Evolutionary conservation across 805 yeast species (phyloP).

Genomic region (Yamadazyma philogaea): DNA sequence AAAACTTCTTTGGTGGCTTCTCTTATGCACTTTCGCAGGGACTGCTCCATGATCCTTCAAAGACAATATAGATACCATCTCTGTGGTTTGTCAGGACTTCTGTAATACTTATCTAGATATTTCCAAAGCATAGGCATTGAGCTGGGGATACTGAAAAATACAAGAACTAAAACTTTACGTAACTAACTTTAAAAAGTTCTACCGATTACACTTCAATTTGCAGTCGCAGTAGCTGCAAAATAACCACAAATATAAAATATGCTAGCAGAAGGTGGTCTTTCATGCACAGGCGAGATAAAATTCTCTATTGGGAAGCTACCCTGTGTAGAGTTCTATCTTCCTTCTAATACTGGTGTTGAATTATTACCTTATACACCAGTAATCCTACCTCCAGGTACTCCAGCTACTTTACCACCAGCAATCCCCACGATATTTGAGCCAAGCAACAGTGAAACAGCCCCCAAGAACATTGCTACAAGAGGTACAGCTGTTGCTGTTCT

Average conservation of each 20-base stretch:
- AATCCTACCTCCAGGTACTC: background rate
- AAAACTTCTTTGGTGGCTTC: too few relatives aligned
- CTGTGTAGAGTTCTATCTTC: background rate
- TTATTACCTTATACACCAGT: background rate
- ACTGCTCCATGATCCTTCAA: too few relatives aligned
- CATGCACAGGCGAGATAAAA: background rate
- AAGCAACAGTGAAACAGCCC: background rate
- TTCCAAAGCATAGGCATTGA: too few relatives aligned
- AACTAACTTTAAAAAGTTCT: too few relatives aligned
- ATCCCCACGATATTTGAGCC: background rate
- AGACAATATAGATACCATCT: too few relatives aligned
- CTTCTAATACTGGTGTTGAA: background rate
- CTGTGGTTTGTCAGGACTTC: too few relatives aligned
- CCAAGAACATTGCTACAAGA: background rate
- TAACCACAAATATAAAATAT: background rate
- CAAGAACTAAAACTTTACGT: too few relatives aligned
- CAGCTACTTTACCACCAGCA: background rate
- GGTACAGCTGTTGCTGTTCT: background rate
- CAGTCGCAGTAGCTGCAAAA: background rate
- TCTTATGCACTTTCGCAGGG: too few relatives aligned
- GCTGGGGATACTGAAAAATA: too few relatives aligned
- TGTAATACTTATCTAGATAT: too few relatives aligned
- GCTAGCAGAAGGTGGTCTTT: background rate
- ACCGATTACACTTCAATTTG: background rate
- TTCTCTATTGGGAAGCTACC: background rate